Conservation (phyloP, 73 alveolate genomes). For the Paramecium primaurelia region DNA sequence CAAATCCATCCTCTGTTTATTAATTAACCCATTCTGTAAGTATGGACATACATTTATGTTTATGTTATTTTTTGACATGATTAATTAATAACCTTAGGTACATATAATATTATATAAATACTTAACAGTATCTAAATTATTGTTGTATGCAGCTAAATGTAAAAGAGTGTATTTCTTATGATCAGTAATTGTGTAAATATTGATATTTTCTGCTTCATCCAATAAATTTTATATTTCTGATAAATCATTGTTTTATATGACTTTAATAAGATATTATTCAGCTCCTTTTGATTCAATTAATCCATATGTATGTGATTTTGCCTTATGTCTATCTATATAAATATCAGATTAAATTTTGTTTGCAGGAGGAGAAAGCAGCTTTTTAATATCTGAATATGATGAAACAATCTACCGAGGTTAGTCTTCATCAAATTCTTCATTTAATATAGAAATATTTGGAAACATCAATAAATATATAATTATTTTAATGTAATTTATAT, state of each 20-base stretch:
- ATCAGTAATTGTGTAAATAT: not conserved
- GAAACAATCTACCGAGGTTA: not conserved
- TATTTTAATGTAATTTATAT: not conserved
- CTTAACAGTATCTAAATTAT: constrained; percentile 10
- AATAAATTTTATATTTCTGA: not conserved
- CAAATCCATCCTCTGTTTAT: constrained; percentile 85
- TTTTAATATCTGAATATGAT: not conserved
- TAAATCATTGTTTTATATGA: not conserved
- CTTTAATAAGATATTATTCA: not conserved
- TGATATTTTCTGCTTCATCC: constrained; percentile 21
- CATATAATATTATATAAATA: not conserved
- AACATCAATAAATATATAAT: not conserved
- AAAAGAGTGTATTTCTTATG: constrained; percentile 20
- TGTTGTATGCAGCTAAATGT: constrained; percentile 26
- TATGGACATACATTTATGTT: constrained; percentile 10
- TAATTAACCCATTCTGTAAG: constrained; percentile 76
- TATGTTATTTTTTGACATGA: constrained; percentile 22
- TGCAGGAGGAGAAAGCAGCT: not conserved
- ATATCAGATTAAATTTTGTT: not conserved
- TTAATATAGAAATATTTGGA: not conserved
- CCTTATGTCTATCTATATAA: not conserved
- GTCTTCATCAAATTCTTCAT: not conserved
- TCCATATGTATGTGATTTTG: not conserved
- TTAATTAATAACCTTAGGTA: not conserved
- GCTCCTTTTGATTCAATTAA: constrained; percentile 5